Evolutionary conservation across 345 rosid species (phyloP).

Genomic region (Durio zibethinus): DNA sequence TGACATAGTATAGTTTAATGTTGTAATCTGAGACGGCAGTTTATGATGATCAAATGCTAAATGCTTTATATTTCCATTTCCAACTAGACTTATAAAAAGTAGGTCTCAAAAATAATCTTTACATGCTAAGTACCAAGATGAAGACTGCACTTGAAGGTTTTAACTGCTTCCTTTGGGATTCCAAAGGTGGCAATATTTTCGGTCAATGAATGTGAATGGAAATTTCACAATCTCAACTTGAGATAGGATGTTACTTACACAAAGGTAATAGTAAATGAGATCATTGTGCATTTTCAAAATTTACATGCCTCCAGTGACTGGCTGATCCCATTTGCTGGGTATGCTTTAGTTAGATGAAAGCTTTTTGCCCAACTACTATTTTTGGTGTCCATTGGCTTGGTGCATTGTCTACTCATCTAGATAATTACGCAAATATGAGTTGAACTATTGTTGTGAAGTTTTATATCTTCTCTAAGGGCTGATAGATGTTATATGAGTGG

Average conservation of each 20-base stretch:
- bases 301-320: neutral
- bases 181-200: neutral
- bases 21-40: neutral
- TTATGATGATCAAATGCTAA: neutral
- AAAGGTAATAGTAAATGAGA: neutral
- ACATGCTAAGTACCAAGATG: neutral
- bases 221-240: neutral
- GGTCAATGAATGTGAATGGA: neutral
- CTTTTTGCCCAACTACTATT: neutral
- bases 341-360: neutral
- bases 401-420: neutral
- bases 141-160: neutral
- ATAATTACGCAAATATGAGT: constrained; percentile 7
- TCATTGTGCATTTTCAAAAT: neutral
- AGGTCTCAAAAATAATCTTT: neutral
- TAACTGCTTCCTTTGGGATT: neutral
- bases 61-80: neutral
- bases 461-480: neutral
- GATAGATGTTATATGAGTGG: neutral
- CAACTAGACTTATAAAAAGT: neutral
- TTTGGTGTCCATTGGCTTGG: neutral
- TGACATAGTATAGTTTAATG: neutral
- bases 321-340: neutral
- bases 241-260: neutral
- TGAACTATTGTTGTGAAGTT: neutral